These are phyloP conservation scores for Forsythia viridissima DNA, from an alignment of 257 asterid genomes.

Conservation along the genomic window DNA sequence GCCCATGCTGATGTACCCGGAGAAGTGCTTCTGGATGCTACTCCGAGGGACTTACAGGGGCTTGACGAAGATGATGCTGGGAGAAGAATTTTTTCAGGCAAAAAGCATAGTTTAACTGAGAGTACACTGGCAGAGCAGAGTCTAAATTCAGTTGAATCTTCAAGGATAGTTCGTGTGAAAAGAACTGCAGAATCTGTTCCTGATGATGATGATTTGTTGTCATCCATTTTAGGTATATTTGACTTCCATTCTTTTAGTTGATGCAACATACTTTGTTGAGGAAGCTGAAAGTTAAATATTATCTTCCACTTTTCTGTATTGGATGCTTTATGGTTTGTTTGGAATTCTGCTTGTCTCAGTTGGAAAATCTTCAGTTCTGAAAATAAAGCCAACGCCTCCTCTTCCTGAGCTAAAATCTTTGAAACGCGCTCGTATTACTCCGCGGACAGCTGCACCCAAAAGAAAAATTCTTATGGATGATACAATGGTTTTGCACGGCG, in stretches of 20 bases:
- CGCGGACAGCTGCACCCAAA: constrained; percentile 59
- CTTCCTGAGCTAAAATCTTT: constrained; percentile 64
- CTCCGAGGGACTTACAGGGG: constrained; percentile 45
- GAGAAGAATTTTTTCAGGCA: constrained; percentile 64
- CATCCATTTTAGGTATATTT: constrained; percentile 82
- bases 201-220: constrained; percentile 84
- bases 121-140: constrained; percentile 91
- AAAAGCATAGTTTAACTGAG: constrained; percentile 85
- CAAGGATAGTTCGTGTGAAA: constrained; percentile 62
- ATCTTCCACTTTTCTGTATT: neutral
- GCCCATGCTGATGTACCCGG: constrained; percentile 38
- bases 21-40: constrained; percentile 48
- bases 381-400: constrained; percentile 80
- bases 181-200: constrained; percentile 70
- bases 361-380: constrained; percentile 78
- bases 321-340: constrained; percentile 24
- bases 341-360: constrained; percentile 38
- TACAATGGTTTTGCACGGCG: constrained; percentile 97
- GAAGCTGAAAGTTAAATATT: neutral
- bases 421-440: constrained; percentile 63
- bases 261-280: neutral
- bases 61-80: constrained; percentile 63
- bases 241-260: constrained; percentile 10
- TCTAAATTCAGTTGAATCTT: constrained; percentile 78
- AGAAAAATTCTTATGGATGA: constrained; percentile 90